Evolutionary conservation across 2,329 filamentous ascomycete genomes (phyloP).

Genomic region (Pseudogymnoascus sp.): DNA sequence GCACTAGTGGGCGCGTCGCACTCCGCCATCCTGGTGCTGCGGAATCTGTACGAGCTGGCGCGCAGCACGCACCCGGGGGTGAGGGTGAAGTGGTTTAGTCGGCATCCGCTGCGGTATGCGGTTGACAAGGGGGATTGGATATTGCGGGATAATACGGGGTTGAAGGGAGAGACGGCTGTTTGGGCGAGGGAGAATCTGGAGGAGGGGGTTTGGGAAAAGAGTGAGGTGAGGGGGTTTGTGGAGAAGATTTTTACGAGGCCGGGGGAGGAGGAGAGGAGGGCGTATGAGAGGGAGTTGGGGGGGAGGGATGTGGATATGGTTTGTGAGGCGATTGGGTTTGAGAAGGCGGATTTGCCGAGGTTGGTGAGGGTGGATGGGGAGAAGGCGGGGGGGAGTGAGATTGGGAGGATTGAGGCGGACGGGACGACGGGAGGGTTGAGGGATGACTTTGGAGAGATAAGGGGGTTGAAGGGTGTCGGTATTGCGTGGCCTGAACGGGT

Average conservation of each 20-base stretch:
- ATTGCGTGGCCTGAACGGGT: constrained; percentile 57
- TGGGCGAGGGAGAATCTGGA: constrained; percentile 54
- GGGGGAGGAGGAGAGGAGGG: constrained; percentile 32
- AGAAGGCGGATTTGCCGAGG: constrained; percentile 40
- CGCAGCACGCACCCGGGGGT: constrained; percentile 43
- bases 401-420: constrained; percentile 26
- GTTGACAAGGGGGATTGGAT: constrained; percentile 57
- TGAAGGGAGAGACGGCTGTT: constrained; percentile 52
- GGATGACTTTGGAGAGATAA: constrained; percentile 32
- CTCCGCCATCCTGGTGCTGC: constrained; percentile 53
- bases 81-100: constrained; percentile 53
- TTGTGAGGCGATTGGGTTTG: constrained; percentile 50
- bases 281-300: constrained; percentile 39
- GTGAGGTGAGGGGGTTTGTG: constrained; percentile 22
- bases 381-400: constrained; percentile 10
- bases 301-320: constrained; percentile 37
- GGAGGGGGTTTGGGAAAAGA: constrained; percentile 35
- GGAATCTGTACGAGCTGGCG: constrained; percentile 50
- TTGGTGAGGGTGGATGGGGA: constrained; percentile 28
- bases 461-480: constrained; percentile 50
- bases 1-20: constrained; percentile 56
- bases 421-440: constrained; percentile 38
- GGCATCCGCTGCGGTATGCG: constrained; percentile 53
- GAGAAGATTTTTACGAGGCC: constrained; percentile 22
- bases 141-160: constrained; percentile 54